Conservation (phyloP, 768 basidiomycete species). For the Tricholoma furcatifolium region DNA sequence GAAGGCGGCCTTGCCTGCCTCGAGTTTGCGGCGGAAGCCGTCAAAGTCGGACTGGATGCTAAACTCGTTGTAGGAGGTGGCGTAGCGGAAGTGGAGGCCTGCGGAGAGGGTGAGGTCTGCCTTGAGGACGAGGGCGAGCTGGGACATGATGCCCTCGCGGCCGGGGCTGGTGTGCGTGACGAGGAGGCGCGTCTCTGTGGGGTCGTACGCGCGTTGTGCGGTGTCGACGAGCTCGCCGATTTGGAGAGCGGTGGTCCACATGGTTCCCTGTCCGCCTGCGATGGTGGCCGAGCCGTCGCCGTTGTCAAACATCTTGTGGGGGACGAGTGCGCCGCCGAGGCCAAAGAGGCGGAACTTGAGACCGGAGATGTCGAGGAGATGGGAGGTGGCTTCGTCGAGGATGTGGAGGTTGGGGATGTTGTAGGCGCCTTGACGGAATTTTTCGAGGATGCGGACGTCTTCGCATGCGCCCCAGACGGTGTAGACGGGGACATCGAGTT, state of each 20-base stretch:
- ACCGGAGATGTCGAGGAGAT: conserved; percentile 87
- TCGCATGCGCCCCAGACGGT: conserved; percentile 98
- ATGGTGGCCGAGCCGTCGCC: conserved; percentile 96
- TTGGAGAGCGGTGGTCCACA: conserved; percentile 98
- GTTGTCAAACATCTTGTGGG: conserved; percentile 94
- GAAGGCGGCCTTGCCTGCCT: conserved; percentile 76
- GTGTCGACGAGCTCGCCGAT: conserved; percentile 98
- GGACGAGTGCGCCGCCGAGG: conserved; percentile 91
- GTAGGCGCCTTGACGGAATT: conserved; percentile 82
- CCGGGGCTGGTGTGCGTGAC: conserved; percentile 92
- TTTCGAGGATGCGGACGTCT: conserved; percentile 91
- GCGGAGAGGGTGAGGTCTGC: conserved; percentile 94
- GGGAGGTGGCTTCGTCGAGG: conserved; percentile 94
- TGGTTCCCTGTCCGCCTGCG: conserved; percentile 95
- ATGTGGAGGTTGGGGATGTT: conserved; percentile 87
- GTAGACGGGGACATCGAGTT: conserved; percentile 90
- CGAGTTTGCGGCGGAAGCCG: conserved; percentile 79
- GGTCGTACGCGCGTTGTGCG: conserved; percentile 90
- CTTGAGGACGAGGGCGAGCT: conserved; percentile 87
- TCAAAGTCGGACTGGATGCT: conserved; percentile 90
- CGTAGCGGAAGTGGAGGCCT: conserved; percentile 97
- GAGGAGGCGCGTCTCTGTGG: conserved; percentile 89
- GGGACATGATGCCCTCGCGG: conserved; percentile 88
- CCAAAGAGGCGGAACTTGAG: conserved; percentile 94
- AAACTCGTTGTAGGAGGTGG: conserved; percentile 95